These are phyloP conservation scores for Pichia kluyveri DNA, from an alignment of 805 yeast species.

Conservation along the genomic window DNA sequence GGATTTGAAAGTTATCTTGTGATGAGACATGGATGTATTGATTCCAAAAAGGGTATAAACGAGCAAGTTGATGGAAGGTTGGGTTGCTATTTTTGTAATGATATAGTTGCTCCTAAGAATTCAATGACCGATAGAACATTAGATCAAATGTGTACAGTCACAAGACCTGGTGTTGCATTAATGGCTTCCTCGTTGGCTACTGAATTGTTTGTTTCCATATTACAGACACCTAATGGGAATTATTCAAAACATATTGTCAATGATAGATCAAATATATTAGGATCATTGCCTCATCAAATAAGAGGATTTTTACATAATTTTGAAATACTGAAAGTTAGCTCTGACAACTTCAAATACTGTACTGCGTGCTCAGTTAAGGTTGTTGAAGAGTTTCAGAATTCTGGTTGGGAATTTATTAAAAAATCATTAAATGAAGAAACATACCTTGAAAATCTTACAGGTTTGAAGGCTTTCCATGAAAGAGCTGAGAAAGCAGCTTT, in stretches of 20 bases:
- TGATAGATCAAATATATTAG: conserved; percentile 37
- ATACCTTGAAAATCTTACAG: conserved; percentile 71
- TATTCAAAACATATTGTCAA: conserved; percentile 27
- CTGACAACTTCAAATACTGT: conserved; percentile 70
- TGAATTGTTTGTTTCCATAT: conserved; percentile 64
- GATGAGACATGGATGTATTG: conserved; percentile 76
- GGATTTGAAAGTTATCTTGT: conserved; percentile 93
- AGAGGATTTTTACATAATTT: conserved; percentile 75
- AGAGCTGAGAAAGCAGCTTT: conserved; percentile 51
- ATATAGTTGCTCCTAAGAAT: conserved; percentile 89
- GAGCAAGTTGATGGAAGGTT: conserved; percentile 32
- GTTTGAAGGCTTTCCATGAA: conserved; percentile 63
- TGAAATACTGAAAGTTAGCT: conserved; percentile 51
- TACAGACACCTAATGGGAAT: conserved; percentile 55
- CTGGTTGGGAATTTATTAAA: conserved; percentile 78
- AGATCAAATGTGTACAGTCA: conserved; percentile 98
- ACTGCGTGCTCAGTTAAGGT: conserved; percentile 76
- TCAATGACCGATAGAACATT: conserved; percentile 79
- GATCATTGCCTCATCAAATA: conserved; percentile 80
- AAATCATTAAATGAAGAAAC: conserved; percentile 56
- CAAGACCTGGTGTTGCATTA: conserved; percentile 91
- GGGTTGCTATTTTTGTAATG: conserved; percentile 96
- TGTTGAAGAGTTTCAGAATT: conserved; percentile 35
- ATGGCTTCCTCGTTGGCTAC: conserved; percentile 83
- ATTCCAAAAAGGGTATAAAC: conserved; percentile 15